Conservation (phyloP, 768 basidiomycete genomes). For the Amanita subjunquillea region DNA sequence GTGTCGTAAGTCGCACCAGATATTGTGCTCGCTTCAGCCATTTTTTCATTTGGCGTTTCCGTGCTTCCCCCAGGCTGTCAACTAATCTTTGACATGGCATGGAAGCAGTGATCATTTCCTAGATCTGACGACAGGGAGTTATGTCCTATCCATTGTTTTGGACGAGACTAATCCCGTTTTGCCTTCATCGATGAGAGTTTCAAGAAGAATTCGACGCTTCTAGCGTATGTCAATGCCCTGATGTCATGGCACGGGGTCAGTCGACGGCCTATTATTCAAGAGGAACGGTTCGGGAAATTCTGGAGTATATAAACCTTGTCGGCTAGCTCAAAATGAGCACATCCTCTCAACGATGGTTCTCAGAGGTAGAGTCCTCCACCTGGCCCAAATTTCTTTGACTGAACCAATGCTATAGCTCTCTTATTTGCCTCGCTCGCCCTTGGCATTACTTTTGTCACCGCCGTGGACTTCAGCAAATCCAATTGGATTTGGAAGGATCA, state of each 20-base stretch:
- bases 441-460: neutral
- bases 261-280: neutral
- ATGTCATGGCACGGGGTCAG: neutral
- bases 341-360: neutral
- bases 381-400: neutral
- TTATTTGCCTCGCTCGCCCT: neutral
- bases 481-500: conserved; percentile 24
- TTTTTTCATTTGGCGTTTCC: too few relatives aligned
- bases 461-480: neutral
- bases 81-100: too few relatives aligned
- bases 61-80: too few relatives aligned
- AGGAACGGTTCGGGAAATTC: neutral
- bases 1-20: too few relatives aligned
- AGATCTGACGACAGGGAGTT: too few relatives aligned
- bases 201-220: too few relatives aligned
- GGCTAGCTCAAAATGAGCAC: neutral
- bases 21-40: too few relatives aligned
- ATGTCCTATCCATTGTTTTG: too few relatives aligned
- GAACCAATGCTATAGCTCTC: neutral
- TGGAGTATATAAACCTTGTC: neutral
- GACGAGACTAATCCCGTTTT: too few relatives aligned
- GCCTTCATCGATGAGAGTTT: too few relatives aligned
- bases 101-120: too few relatives aligned
- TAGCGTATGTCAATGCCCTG: neutral
- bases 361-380: neutral